phyloP scores from a whole-genome alignment of 768 basidiomycete genomes.

The Mycena pura region DNA sequence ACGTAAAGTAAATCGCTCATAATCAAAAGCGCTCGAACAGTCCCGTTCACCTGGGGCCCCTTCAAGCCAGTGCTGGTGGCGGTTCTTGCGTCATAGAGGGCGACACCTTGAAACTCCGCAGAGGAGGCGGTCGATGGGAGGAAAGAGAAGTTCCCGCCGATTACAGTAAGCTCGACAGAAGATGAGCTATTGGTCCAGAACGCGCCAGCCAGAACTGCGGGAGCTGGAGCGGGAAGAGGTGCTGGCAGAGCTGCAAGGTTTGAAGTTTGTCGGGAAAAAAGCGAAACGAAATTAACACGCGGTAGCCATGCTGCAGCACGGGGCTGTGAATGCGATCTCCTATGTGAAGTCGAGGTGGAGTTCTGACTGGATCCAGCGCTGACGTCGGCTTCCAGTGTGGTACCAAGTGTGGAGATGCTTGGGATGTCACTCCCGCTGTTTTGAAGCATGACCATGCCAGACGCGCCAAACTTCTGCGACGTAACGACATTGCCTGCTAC shows the following conservation, averaged over 20 bases:
- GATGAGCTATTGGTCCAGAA: constrained; percentile 89
- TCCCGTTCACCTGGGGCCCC: constrained; percentile 73
- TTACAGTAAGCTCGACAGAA: constrained; percentile 67
- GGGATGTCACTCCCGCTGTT: constrained; percentile 67
- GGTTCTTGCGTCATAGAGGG: constrained; percentile 69
- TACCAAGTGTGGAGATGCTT: constrained; percentile 63
- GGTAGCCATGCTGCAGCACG: constrained; percentile 58
- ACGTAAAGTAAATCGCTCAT: constrained; percentile 74
- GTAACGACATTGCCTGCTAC: constrained; percentile 71
- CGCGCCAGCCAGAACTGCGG: constrained; percentile 82
- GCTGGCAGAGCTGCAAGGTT: constrained; percentile 61
- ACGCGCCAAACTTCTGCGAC: constrained; percentile 71
- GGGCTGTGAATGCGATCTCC: constrained; percentile 41
- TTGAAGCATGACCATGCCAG: constrained; percentile 79
- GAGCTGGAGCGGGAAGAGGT: constrained; percentile 63
- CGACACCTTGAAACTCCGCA: constrained; percentile 59
- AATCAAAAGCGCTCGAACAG: constrained; percentile 79
- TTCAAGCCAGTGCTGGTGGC: constrained; percentile 58
- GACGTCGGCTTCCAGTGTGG: constrained; percentile 55
- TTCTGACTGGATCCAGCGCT: constrained; percentile 36
- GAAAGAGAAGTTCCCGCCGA: constrained; percentile 92
- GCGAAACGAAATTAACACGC: constrained; percentile 46
- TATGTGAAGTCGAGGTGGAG: constrained; percentile 42
- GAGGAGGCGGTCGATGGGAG: constrained; percentile 44
- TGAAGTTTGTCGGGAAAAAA: constrained; percentile 63